A percentile compares a stretch with the other conserved stretches of the same genome.
phyloP scores from a whole-genome alignment of 2,329 filamentous ascomycete species.

The Madurella fahalii region DNA sequence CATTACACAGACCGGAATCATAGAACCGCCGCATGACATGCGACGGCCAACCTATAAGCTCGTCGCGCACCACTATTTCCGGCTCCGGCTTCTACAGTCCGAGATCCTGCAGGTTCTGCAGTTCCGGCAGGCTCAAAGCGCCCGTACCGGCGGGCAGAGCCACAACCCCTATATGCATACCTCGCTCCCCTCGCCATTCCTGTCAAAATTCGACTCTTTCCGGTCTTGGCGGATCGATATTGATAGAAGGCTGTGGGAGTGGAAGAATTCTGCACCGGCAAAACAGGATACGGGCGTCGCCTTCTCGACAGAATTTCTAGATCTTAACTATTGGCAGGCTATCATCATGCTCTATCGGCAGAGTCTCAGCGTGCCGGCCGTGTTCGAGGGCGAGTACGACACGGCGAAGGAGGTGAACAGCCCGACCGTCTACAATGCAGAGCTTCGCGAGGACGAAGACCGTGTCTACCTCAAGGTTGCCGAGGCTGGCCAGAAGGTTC shows the following conservation, averaged over 20 bases:
- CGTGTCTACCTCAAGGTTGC: constrained; percentile 91
- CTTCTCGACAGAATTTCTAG: constrained; percentile 84
- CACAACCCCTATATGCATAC: constrained; percentile 69
- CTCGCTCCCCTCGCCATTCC: constrained; percentile 76
- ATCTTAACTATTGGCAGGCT: constrained; percentile 96
- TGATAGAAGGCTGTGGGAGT: constrained; percentile 75
- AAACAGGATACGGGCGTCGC: constrained; percentile 77
- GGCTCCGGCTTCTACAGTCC: constrained; percentile 81
- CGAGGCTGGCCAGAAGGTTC: constrained; percentile 87
- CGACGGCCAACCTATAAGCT: constrained; percentile 78
- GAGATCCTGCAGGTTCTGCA: constrained; percentile 93
- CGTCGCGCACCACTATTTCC: constrained; percentile 88
- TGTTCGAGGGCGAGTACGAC: constrained; percentile 75
- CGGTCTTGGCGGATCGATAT: constrained; percentile 85
- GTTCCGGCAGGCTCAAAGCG: constrained; percentile 81
- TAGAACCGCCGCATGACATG: constrained; percentile 53
- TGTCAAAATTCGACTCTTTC: constrained; percentile 80
- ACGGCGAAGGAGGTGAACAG: constrained; percentile 62
- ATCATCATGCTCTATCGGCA: constrained; percentile 95
- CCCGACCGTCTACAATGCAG: constrained; percentile 57
- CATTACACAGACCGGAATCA: constrained; percentile 76
- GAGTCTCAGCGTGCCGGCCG: constrained; percentile 77
- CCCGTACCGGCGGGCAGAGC: constrained; percentile 62
- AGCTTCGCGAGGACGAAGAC: constrained; percentile 78
- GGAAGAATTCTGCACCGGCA: constrained; percentile 79